Base-by-base conservation (phyloP, 441 rosid genomes). In the Syzygium malaccense region DNA sequence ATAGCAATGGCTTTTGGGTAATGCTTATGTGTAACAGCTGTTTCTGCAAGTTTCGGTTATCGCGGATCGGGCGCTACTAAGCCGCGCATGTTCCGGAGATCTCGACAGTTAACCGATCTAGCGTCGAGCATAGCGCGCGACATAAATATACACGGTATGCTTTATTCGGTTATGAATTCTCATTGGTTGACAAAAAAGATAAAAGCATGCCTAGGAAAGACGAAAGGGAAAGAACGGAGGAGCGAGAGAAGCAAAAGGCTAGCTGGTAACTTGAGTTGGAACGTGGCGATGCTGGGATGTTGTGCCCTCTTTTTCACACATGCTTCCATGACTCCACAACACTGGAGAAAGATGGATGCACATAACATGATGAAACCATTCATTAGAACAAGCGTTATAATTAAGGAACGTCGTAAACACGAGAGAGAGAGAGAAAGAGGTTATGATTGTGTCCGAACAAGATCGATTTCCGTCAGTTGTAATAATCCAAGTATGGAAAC, bases 51-150 rank as follows among this genome's bases (percentile, higher is more conserved):
- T 37, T 48, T 68, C 25, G 5, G 20, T 12, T 19, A 19, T 68
- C 1, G 28, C 23, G 83, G 17, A 37, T 11, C 0, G 1, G 2
- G 41, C 1, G n/a, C 1, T 20, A 12, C n/a, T 37, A 1, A 11
- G 4, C 9, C 1, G 1, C 4, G 6, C 48, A 9, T 23, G 9
- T 7, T 41, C 51, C 23, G 1, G 51, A 23, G 7, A 37, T 75
- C 83, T 75, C 51, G 23, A 37, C 4, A 11, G 25, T 41, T 45
- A 23, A 75, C 0, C 1, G 0, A 75, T 37, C 51, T 12, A 23
- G 18, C 2, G 10, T 23, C 48, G 7, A 75, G 23, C 83, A 13
- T 13, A 4, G 6, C 51, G 13, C 51, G 83, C 2, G 28, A 19
- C 20, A 19, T 20, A 33, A 19, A 33, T 33, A 33, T 19, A 23